Evolutionary conservation across 2,329 filamentous ascomycete species (phyloP).

Genomic region (Aureobasidium sp.): DNA sequence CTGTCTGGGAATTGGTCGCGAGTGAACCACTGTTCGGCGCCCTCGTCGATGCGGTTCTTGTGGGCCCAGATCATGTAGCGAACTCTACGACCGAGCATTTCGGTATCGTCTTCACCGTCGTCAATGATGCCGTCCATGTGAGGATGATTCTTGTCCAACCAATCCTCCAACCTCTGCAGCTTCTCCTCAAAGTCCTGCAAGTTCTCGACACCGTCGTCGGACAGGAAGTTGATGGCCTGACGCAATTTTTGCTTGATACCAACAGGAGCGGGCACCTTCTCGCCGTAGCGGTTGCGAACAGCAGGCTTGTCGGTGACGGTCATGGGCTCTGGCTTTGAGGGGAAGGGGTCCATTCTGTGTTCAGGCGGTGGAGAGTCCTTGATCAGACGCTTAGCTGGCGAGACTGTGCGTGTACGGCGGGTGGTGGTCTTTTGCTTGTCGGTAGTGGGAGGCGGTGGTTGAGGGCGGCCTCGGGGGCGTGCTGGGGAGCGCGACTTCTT

Average conservation of each 20-base stretch:
- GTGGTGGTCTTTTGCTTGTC: background rate
- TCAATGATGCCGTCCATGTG: background rate
- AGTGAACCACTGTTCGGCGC: background rate
- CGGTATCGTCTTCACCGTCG: background rate
- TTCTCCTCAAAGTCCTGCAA: background rate
- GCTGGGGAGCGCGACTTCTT: background rate
- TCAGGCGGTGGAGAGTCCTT: constrained; percentile 1
- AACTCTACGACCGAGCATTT: background rate
- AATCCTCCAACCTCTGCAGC: background rate
- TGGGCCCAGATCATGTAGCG: background rate
- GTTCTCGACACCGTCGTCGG: constrained; percentile 9
- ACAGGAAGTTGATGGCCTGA: constrained; percentile 7
- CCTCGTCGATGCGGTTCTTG: background rate
- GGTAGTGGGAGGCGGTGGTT: background rate
- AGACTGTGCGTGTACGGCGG: background rate
- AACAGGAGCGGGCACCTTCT: background rate
- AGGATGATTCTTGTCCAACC: background rate
- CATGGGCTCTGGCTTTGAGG: background rate
- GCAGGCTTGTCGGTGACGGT: constrained; percentile 3
- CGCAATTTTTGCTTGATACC: background rate
- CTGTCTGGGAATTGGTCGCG: background rate
- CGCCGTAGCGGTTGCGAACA: constrained; percentile 2
- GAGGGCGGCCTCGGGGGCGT: background rate
- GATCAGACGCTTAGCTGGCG: background rate
- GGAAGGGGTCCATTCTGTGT: background rate